Evolutionary conservation across 1,284 basidiomycete genomes (phyloP).

Genomic region (Meira miltonrushii): DNA sequence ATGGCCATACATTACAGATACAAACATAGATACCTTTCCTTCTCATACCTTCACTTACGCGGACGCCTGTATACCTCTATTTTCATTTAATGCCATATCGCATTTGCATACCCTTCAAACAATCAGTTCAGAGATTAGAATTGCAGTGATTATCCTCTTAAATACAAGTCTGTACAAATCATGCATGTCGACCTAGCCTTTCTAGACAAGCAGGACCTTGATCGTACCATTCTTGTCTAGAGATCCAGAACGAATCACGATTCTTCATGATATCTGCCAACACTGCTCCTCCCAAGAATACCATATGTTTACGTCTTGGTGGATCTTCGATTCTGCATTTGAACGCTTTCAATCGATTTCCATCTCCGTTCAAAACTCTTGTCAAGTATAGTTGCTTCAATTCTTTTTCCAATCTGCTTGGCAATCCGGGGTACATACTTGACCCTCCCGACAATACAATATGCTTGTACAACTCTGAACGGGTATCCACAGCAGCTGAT

Average conservation of each 20-base stretch:
- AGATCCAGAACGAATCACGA: conserved; percentile 77
- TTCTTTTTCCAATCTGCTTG: conserved; percentile 94
- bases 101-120: not conserved
- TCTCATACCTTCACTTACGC: not conserved
- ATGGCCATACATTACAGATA: not conserved
- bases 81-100: not conserved
- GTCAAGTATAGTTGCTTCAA: conserved; percentile 98
- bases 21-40: not conserved
- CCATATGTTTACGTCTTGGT: conserved; percentile 96
- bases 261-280: conserved; percentile 94
- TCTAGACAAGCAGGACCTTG: conserved; percentile 46
- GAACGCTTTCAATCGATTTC: conserved; percentile 86
- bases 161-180: conserved; percentile 1
- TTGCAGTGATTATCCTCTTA: not conserved
- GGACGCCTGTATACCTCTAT: not conserved
- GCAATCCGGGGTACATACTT: conserved; percentile 97
- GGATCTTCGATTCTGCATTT: conserved; percentile 98
- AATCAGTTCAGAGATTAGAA: not conserved
- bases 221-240: conserved; percentile 51
- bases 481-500: conserved; percentile 79
- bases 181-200: conserved; percentile 45
- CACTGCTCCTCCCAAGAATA: conserved; percentile 84
- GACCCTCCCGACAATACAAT: conserved; percentile 89
- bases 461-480: conserved; percentile 92
- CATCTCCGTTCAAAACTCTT: conserved; percentile 78